Conservation (phyloP, 805 yeast genomes). For the Metschnikowia lunata region DNA sequence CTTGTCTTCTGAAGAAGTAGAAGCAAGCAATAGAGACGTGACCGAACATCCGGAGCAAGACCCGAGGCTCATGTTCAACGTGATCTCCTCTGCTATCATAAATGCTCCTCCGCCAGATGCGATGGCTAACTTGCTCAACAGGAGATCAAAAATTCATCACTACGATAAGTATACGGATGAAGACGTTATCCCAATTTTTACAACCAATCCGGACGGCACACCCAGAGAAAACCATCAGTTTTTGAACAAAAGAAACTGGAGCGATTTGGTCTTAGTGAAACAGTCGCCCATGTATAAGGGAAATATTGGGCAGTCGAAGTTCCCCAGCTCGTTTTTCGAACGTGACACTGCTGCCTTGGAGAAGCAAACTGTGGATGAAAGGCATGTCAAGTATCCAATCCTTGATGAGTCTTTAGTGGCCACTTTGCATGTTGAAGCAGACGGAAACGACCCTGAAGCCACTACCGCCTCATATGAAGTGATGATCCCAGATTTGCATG, state of each 20-base stretch:
- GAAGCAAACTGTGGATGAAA: conserved; percentile 17
- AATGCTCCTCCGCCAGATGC: conserved; percentile 91
- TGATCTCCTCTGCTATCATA: conserved; percentile 84
- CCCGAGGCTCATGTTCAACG: conserved; percentile 72
- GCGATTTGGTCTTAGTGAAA: conserved; percentile 56
- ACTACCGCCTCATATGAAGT: conserved; percentile 63
- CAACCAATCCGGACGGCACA: conserved; percentile 51
- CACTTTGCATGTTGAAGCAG: conserved; percentile 69
- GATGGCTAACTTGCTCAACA: conserved; percentile 71
- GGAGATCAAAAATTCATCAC: conserved; percentile 64
- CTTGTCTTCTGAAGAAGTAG: conserved; percentile 25
- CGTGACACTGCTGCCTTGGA: conserved; percentile 10
- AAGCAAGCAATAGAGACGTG: conserved; percentile 37
- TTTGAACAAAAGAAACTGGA: conserved; percentile 67
- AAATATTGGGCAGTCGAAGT: conserved; percentile 21
- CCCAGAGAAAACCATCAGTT: conserved; percentile 47
- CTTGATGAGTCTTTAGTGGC: conserved; percentile 57
- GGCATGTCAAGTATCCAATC: conserved; percentile 49
- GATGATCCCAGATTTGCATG: conserved; percentile 58
- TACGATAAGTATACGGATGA: conserved; percentile 66
- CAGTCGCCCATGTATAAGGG: conserved; percentile 26
- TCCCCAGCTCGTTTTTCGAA: conserved; percentile 41
- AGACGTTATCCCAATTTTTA: conserved; percentile 73
- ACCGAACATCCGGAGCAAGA: conserved; percentile 58
- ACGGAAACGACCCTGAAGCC: conserved; percentile 44